Conservation (phyloP, 176 grass and related monocot species). For the Carex kokanica region DNA sequence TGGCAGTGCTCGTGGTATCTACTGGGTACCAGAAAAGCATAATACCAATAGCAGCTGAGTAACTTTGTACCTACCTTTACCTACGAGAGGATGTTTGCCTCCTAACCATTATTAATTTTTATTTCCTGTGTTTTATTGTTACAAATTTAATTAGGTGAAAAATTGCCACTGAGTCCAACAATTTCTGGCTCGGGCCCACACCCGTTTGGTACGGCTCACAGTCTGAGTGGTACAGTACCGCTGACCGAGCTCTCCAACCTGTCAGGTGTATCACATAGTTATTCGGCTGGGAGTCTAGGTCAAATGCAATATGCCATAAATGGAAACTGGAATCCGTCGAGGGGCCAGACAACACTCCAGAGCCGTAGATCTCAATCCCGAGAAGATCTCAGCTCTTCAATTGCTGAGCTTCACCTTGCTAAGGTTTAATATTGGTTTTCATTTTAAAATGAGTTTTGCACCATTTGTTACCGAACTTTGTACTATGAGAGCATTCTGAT, state of each 20-base stretch:
- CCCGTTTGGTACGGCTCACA: conserved; percentile 71
- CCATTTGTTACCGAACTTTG: conserved; percentile 21
- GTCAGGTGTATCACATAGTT: conserved; percentile 72
- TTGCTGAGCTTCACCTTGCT: conserved; percentile 65
- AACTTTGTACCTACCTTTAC: background rate
- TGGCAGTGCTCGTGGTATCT: background rate
- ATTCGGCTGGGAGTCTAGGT: conserved; percentile 90
- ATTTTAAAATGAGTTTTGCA: conserved; percentile 19
- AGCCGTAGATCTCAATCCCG: conserved; percentile 90
- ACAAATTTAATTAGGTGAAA: conserved; percentile 33
- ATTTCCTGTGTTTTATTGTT: conserved; percentile 14
- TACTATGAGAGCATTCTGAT: background rate
- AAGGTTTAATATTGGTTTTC: conserved; percentile 55
- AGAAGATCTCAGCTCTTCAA: conserved; percentile 81
- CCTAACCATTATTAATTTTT: background rate
- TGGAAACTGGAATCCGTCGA: conserved; percentile 48
- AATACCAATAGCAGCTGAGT: background rate
- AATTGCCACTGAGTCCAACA: conserved; percentile 89
- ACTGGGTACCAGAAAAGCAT: background rate
- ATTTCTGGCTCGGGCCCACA: conserved; percentile 68
- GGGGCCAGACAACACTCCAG: conserved; percentile 84
- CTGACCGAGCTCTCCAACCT: conserved; percentile 73
- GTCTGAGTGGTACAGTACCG: conserved; percentile 58
- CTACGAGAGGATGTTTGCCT: background rate
- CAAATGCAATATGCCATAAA: conserved; percentile 81